Evolutionary conservation across 2,329 filamentous ascomycete species (phyloP), one percentile per base, ranked within the genome.

Genomic region (Apiospora arundinis): DNA sequence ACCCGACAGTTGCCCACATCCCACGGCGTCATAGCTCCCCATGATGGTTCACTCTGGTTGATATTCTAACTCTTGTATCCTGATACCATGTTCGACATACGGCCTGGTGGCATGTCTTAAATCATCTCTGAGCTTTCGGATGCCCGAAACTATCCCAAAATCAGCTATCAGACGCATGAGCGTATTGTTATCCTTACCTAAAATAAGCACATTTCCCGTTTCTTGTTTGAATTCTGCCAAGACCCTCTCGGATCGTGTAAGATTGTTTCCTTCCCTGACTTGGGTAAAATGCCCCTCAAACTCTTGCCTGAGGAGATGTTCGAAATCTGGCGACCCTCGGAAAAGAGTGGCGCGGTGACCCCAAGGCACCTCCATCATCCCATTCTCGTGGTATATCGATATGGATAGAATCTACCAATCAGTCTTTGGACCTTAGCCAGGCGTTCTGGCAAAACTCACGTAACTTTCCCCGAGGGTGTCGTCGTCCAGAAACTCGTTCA

Each of bases 171-270:
- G 21, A 37, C 60, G 60, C 14, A 42, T 42, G 9, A 40, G 32
- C 32, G 16, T 66, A 66, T 66, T 66, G 14, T 21, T 42, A 66
- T 66, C 42, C 60, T 40, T 66, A 66, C 60, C 60, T 25, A 66
- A 25, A n/a, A 66, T 40, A 42, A 66, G 32, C 32, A 66, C 23
- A 66, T 66, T 66, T n/a, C 60, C 32, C 32, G 18, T n/a, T 23
- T 66, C 60, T 66, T 42, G 9, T 66, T 66, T 66, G 18, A 66
- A 42, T 16, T 66, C 32, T 16, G 18, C n/a, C 9, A 66, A 42
- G 23, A 66, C 60, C 60, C 60, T 66, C 60, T 66, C 32, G 60
- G 32, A 66, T 42, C 14, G 32, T 37, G 6, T 66, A 42, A 66
- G 18, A 25, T 42, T 66, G 6, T 37, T 66, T 66, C 32, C 42